Evolutionary conservation across 2,329 filamentous ascomycete genomes (phyloP), one percentile per base, ranked within the genome.

Genomic region (Pyrenochaeta sp.): DNA sequence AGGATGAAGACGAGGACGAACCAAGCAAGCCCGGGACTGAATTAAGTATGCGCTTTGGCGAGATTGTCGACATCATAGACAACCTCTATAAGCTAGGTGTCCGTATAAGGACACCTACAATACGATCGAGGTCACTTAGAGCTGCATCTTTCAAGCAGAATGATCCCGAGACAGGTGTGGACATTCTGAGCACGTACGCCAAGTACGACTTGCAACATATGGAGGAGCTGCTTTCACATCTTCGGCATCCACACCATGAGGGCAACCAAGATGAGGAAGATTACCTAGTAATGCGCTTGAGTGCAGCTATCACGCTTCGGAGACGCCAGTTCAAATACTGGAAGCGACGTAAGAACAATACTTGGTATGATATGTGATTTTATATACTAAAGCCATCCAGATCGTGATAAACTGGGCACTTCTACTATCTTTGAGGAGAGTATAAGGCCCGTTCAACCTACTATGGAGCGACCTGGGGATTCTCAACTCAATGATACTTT

Each of bases 251-350:
- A 0, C 46, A 70, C 27, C 31, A 31, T 14, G 36, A 20, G 1
- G 50, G 60, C 4, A 17, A 33, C 1, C 36, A 57, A 4, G 45
- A 40, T 14, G 58, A 64, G 4, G 51, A 67, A 41, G 66, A 68
- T 7, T 63, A 56, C 27, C 52, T 76, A 14, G 49, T 64, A 11
- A 45, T 51, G 7, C 68, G 73, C 10, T 45, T 76, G 12, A 67
- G 67, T 45, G 64, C 58, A 20, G 63, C 66, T 1, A 65, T 76
- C 15, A 76, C 74, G 0, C 62, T 72, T 20, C 69, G 74, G 20
- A 63, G 74, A 35, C 65, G 73, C 7, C 72, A 75, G 31, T 75
- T 76, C 55, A 74, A 72, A 49, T 75, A 76, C 18, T 76, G 74
- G 74, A 68, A 66, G 43, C 58, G 72, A 50, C 69, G 59, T 62